Base-by-base conservation (phyloP, 2,329 filamentous ascomycete genomes). In the Fusarium sp. region DNA sequence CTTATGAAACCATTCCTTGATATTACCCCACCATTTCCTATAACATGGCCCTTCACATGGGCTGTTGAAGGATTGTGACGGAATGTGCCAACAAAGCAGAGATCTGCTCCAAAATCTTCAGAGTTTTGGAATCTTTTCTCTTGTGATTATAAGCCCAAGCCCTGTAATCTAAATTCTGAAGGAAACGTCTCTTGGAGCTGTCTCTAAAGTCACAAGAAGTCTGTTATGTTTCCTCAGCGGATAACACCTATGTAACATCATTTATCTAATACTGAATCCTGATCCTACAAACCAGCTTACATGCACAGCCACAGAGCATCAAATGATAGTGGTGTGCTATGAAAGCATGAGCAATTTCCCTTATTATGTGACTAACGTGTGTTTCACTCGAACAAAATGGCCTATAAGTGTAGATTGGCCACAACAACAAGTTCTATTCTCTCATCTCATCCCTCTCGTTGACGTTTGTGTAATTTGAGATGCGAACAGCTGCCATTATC, bases 401-500 rank as follows among this genome's bases (percentile, higher is more conserved):
- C 25, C 11, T 51, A 51, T 31, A 60, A 60, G 31, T 41, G 39
- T 41, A 27, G 7, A 19, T 4, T 23, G 35, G 14, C 18, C 38
- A 25, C 33, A 29, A 29, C 39, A 25, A 4, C 18, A 48, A 46
- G 51, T 54, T n/a, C 7, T 37, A n/a, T 38, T 12, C 12, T 65
- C 15, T 14, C 7, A 11, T 49, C 11, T 14, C n/a, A 52, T 14
- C 15, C 9, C 27, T 29, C 12, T 41, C 9, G 31, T 15, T 29
- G 23, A 35, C 18, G 3, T 44, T 14, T 33, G 8, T 2, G 5
- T 19, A 23, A 16, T 42, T 55, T n/a, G 35, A 58, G 14, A 77
- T 74, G 74, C 25, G 63, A 33, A 27, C 56, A 31, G 35, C 57
- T 35, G 31, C 61, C 18, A n/a, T 72, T 27, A 39, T 71, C 10